Conservation (phyloP, 2,329 filamentous ascomycete genomes). For the Alternaria sp. region DNA sequence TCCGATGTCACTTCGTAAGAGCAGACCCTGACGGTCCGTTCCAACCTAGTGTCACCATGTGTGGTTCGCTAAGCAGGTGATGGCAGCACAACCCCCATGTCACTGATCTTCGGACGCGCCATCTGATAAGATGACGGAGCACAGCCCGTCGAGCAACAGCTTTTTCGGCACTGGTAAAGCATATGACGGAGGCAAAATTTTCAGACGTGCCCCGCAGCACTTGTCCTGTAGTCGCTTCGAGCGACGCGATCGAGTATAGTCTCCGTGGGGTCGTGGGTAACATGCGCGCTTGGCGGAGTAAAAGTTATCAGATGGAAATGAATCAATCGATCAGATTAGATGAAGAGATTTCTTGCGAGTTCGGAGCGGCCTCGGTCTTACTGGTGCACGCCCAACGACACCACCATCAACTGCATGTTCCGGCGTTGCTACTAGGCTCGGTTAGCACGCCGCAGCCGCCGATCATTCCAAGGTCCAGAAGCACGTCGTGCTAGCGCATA, state of each 20-base stretch:
- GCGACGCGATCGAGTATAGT: slow-evolving; percentile 7
- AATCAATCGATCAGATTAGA: slow-evolving; percentile 20
- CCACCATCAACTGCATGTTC: slow-evolving; percentile 22
- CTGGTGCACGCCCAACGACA: slow-evolving; percentile 14
- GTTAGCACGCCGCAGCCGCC: slow-evolving; percentile 25
- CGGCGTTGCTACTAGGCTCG: slow-evolving; percentile 27
- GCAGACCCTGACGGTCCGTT: slow-evolving; percentile 26
- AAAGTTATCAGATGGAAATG: slow-evolving; percentile 38
- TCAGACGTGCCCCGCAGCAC: slow-evolving; percentile 33
- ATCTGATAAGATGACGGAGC: slow-evolving; percentile 41
- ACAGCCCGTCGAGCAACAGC: slow-evolving; percentile 17
- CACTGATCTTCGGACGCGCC: slow-evolving; percentile 25
- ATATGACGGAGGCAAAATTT: slow-evolving; percentile 40
- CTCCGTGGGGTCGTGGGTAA: slow-evolving; percentile 27
- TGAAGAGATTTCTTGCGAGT: slow-evolving; percentile 16
- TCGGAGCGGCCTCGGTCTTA: slow-evolving; percentile 28
- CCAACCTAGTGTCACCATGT: slow-evolving; percentile 24
- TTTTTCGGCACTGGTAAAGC: slow-evolving; percentile 28
- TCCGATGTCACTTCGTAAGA: slow-evolving; percentile 30
- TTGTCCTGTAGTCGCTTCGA: slow-evolving; percentile 18
- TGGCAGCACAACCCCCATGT: slow-evolving; percentile 7
- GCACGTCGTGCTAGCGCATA: slow-evolving; percentile 16
- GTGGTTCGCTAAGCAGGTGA: slow-evolving; percentile 18
- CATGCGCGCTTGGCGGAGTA: slow-evolving; percentile 18
- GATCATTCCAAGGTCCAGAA: slow-evolving; percentile 16